These are phyloP conservation scores for Elongisporangium prolatum DNA, from an alignment of 352 stramenopile species.

Conservation along the genomic window DNA sequence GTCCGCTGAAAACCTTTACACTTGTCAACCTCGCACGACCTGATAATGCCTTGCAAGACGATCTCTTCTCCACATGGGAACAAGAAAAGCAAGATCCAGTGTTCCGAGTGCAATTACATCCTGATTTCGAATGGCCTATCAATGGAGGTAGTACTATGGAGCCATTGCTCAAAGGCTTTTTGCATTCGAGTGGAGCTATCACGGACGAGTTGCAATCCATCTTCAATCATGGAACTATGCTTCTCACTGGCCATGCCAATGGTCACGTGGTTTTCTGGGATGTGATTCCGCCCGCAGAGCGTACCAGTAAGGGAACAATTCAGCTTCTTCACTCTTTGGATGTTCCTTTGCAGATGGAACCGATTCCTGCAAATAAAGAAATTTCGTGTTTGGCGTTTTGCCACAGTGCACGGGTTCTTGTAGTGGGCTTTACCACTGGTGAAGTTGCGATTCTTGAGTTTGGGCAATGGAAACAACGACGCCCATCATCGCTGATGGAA, in stretches of 20 bases:
- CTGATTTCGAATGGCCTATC: constrained; percentile 71
- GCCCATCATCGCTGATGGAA: constrained; percentile 5
- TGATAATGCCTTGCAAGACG: constrained; percentile 37
- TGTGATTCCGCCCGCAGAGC: constrained; percentile 34
- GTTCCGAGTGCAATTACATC: constrained; percentile 19
- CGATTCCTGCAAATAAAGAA: constrained; percentile 23
- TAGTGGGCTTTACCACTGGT: constrained; percentile 45
- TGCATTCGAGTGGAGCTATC: constrained; percentile 19
- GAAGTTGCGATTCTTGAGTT: constrained; percentile 58
- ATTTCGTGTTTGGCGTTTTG: constrained; percentile 53
- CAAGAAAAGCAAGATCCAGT: constrained; percentile 31
- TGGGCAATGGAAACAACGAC: constrained; percentile 9
- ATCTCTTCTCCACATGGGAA: constrained; percentile 33
- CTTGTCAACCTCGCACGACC: constrained; percentile 33
- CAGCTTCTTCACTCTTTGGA: constrained; percentile 53
- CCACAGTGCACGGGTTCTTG: constrained; percentile 31
- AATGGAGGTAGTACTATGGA: constrained; percentile 57
- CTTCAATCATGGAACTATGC: constrained; percentile 36
- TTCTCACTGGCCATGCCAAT: constrained; percentile 58
- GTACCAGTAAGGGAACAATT: constrained; percentile 44
- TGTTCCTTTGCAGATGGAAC: constrained; percentile 26
- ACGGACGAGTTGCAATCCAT: constrained; percentile 14
- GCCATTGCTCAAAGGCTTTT: constrained; percentile 46
- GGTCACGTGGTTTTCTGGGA: constrained; percentile 65
- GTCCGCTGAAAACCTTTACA: constrained; percentile 36